Base-by-base conservation (phyloP, 2,329 filamentous ascomycete species). In the Dothideomycetes sp. region DNA sequence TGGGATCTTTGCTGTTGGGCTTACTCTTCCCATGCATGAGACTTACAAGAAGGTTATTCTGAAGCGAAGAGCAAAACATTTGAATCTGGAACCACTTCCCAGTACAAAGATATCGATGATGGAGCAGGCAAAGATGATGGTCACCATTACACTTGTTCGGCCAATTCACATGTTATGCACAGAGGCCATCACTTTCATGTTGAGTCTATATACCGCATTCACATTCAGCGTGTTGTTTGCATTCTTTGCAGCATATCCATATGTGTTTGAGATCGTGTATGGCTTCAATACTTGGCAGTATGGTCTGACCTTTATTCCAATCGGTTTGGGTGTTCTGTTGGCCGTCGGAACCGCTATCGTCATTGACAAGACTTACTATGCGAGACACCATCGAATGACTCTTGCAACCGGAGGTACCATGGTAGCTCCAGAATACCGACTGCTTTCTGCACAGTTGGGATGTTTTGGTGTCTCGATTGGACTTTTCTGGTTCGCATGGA, bases 41-140 rank as follows among this genome's bases (percentile, higher is more conserved):
- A 78, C 76, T 0, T 77, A 74, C 51, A 71, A 76, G 44, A 62
- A 62, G 37, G 56, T 62, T 43, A 68, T 75, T 1, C 55, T 74
- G 1, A 50, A 56, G 35, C 53, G 51, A 18, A 50, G 61, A 24
- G 57, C 58, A 4, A 61, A 61, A 44, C 54, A 52, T 19, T 47
- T 53, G 2, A 53, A 56, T 15, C 42, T 62, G 2, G 38, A 48
- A n/a, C 40, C 46, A 7, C 53, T 55, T 2, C 45, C 46, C 9
- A 10, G 9, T 6, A 9, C 10, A 13, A 29, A n/a, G n/a, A 9
- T n/a, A 18, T 16, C n/a, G n/a, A n/a, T n/a, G n/a, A n/a, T 19
- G 36, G 7, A 22, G 5, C 25, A 34, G 3, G 44, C 45, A 24
- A 55, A 53, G 24, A 37, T 46, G 1, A 39, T 57, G 1, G 45